Evolutionary conservation across 1,284 basidiomycete species (phyloP).

Genomic region (Golubevia sp.): DNA sequence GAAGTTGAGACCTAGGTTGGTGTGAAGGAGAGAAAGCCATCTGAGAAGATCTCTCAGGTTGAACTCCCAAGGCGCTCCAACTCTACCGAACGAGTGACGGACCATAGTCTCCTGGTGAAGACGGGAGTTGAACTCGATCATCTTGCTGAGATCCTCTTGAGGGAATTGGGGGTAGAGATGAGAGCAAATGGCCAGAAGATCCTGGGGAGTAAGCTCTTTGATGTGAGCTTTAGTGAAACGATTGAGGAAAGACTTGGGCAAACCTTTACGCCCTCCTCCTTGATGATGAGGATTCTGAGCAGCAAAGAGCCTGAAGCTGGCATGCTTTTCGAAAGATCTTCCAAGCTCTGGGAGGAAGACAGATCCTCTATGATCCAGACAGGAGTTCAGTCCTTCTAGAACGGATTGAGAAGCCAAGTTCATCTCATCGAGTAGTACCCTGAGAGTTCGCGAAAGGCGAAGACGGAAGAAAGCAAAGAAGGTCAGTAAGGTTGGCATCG

Average conservation of each 20-base stretch:
- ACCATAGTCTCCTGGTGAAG: conserved; percentile 75
- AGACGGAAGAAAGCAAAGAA: too few relatives aligned
- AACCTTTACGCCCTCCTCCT: conserved; percentile 94
- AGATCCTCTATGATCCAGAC: conserved; percentile 92
- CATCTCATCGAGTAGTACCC: conserved; percentile 99
- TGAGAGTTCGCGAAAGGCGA: background rate
- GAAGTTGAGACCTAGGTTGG: conserved; percentile 68
- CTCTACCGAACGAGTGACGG: conserved; percentile 74
- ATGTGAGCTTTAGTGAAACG: conserved; percentile 97
- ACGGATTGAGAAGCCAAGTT: conserved; percentile 90
- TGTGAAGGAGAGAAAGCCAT: conserved; percentile 70
- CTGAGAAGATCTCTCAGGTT: conserved; percentile 93
- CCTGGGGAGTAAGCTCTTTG: conserved; percentile 79
- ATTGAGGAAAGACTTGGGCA: conserved; percentile 96
- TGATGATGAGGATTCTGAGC: conserved; percentile 97
- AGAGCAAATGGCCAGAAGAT: conserved; percentile 79
- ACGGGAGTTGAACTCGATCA: conserved; percentile 82
- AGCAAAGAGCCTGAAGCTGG: conserved; percentile 92
- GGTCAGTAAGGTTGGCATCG: background rate
- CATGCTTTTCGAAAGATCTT: conserved; percentile 83
- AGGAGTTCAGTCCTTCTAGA: conserved; percentile 94
- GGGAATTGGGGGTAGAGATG: conserved; percentile 74
- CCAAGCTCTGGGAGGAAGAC: conserved; percentile 96
- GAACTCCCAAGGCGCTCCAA: conserved; percentile 97
- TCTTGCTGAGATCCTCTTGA: conserved; percentile 67